Conservation (phyloP, 106 monocot species). For the Agapanthus africanus region DNA sequence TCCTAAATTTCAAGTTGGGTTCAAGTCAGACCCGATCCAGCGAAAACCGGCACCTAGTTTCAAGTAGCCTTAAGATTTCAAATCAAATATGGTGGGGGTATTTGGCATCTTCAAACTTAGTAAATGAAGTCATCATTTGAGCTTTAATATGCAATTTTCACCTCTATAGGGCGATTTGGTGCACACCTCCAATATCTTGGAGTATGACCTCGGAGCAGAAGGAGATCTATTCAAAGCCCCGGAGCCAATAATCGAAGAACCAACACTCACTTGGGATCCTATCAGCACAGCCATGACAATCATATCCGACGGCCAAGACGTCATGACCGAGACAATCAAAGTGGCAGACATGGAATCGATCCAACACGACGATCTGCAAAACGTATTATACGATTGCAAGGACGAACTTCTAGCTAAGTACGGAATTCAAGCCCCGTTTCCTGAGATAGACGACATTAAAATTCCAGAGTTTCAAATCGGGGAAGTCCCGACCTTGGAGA, state of each 20-base stretch:
- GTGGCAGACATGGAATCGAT: constrained; percentile 41
- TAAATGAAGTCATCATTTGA: neutral
- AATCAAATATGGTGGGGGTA: too few species aligned
- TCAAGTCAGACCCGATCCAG: neutral
- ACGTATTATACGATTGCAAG: constrained; percentile 72
- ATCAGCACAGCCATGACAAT: constrained; percentile 35
- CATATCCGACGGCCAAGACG: constrained; percentile 29
- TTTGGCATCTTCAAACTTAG: too few species aligned
- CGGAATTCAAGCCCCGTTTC: constrained; percentile 33
- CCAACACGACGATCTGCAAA: constrained; percentile 44
- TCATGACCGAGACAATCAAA: constrained; percentile 36
- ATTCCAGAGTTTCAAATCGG: constrained; percentile 23
- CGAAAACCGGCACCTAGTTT: neutral
- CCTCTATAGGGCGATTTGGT: constrained; percentile 19
- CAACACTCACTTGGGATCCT: constrained; percentile 20
- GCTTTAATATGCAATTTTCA: neutral
- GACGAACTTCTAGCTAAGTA: constrained; percentile 54
- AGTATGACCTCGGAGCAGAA: constrained; percentile 62
- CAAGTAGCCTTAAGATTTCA: neutral
- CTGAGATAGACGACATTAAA: constrained; percentile 41
- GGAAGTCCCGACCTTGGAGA: constrained; percentile 20
- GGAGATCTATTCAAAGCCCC: constrained; percentile 75
- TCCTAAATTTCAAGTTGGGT: neutral
- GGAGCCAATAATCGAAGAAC: constrained; percentile 55
- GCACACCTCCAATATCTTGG: constrained; percentile 28